These are phyloP conservation scores for Melampsora americana DNA, from an alignment of 1,284 basidiomycete genomes.

Conservation along the genomic window DNA sequence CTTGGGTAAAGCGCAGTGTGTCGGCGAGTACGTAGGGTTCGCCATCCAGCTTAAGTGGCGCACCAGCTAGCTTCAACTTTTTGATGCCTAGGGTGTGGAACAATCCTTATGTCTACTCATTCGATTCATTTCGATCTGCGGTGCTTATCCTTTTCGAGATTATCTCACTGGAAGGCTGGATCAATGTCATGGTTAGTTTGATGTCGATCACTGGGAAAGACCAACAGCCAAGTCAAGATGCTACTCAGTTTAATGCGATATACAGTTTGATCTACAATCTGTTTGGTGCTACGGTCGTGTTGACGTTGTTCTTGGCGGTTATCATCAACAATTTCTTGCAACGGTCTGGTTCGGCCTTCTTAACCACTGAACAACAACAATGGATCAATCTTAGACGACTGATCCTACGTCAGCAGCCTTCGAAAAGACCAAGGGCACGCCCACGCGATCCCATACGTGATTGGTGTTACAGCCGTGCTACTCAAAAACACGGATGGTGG, in stretches of 20 bases:
- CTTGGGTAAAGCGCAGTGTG: slow-evolving; percentile 58
- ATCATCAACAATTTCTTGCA: slow-evolving; percentile 92
- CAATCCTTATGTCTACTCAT: slow-evolving; percentile 85
- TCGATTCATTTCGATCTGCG: slow-evolving; percentile 80
- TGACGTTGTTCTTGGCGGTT: slow-evolving; percentile 63
- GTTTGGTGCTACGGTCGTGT: slow-evolving; percentile 76
- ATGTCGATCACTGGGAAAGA: slow-evolving; percentile 73
- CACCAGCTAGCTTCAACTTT: slow-evolving; percentile 57
- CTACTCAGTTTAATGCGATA: slow-evolving; percentile 74
- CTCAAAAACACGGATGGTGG: slow-evolving; percentile 93
- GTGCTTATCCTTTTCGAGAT: slow-evolving; percentile 94
- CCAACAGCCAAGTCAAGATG: slow-evolving; percentile 69
- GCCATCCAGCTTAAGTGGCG: slow-evolving; percentile 47
- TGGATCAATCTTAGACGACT: slow-evolving; percentile 92
- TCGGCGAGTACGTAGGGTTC: slow-evolving; percentile 65
- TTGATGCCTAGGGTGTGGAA: slow-evolving; percentile 81
- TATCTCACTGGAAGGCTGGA: slow-evolving; percentile 90
- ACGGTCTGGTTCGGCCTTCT: slow-evolving; percentile 74
- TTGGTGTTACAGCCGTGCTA: slow-evolving; percentile 90
- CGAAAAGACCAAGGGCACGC: slow-evolving; percentile 68
- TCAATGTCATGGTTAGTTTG: slow-evolving; percentile 79
- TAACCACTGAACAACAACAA: slow-evolving; percentile 84
- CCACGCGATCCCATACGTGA: slow-evolving; percentile 63
- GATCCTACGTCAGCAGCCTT: slow-evolving; percentile 80
- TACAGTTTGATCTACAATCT: slow-evolving; percentile 94